Conservation (phyloP, 306 rosid genomes). For the Astragalus glycyphyllos region DNA sequence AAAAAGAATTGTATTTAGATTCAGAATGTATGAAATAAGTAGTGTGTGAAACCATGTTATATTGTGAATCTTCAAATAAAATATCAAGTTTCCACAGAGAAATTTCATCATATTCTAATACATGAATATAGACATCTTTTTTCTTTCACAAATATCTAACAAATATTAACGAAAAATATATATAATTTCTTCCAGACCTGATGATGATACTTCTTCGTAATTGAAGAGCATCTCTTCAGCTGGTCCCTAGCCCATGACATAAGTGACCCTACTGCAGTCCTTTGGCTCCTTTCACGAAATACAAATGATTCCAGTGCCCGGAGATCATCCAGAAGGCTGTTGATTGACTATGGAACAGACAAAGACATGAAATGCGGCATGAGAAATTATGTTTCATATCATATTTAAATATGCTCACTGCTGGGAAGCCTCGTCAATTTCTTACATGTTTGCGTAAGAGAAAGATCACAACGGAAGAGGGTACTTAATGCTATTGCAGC, state of each 20-base stretch:
- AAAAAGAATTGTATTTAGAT: background rate
- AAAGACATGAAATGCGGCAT: constrained; percentile 24
- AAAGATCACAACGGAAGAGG: constrained; percentile 9
- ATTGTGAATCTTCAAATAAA: constrained; percentile 26
- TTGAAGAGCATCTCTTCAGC: constrained; percentile 52
- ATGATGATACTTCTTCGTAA: constrained; percentile 70
- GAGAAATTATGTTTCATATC: constrained; percentile 26
- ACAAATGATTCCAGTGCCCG: constrained; percentile 49
- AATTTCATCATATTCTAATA: constrained; percentile 33
- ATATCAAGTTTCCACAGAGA: constrained; percentile 11
- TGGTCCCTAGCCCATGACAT: constrained; percentile 59
- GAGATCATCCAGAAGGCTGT: constrained; percentile 51
- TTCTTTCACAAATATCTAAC: constrained; percentile 1
- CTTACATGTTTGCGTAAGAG: constrained; percentile 15
- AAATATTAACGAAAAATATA: constrained; percentile 23
- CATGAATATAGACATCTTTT: constrained; percentile 23
- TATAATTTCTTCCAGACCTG: constrained; percentile 59
- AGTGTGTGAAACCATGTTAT: constrained; percentile 25
- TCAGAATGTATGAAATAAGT: constrained; percentile 19
- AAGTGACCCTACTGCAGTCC: constrained; percentile 44
- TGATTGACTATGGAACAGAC: constrained; percentile 55
- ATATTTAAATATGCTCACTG: constrained; percentile 11
- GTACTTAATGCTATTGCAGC: constrained; percentile 19
- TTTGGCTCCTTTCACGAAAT: constrained; percentile 45
- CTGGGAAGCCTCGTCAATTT: constrained; percentile 15